phyloP scores from a whole-genome alignment of 371 early-diverging fungal species.

The Mucor ambiguus region DNA sequence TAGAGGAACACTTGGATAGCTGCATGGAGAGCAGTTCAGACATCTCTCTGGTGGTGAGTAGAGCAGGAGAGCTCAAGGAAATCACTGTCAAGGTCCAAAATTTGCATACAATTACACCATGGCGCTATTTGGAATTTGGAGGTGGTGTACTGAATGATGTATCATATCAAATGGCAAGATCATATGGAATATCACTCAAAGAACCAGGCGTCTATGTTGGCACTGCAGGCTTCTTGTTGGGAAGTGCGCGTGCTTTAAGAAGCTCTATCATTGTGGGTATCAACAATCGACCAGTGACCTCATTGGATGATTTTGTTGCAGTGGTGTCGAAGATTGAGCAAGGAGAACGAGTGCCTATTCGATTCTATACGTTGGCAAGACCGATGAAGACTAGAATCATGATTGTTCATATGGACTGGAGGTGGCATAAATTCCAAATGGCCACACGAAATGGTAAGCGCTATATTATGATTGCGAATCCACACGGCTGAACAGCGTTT shows the following conservation, averaged over 20 bases:
- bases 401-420: slow-evolving; percentile 78
- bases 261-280: slow-evolving; percentile 67
- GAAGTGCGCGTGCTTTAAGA: slow-evolving; percentile 60
- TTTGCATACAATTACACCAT: slow-evolving; percentile 75
- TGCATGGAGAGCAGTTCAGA: slow-evolving; percentile 54
- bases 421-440: slow-evolving; percentile 81
- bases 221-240: slow-evolving; percentile 70
- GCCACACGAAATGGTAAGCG: slow-evolving; percentile 76
- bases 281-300: slow-evolving; percentile 71
- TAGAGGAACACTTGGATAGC: slow-evolving; percentile 71
- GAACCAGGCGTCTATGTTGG: slow-evolving; percentile 83
- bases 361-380: slow-evolving; percentile 68
- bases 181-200: slow-evolving; percentile 70
- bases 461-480: too few species aligned
- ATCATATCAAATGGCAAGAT: slow-evolving; percentile 85
- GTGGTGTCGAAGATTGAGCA: slow-evolving; percentile 71
- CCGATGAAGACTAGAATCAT: slow-evolving; percentile 72
- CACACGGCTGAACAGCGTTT: too few species aligned
- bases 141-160: slow-evolving; percentile 84
- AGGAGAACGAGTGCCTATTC: slow-evolving; percentile 79
- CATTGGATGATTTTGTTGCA: slow-evolving; percentile 75
- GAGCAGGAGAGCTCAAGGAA: slow-evolving; percentile 63
- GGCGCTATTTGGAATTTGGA: slow-evolving; percentile 80
- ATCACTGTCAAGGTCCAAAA: slow-evolving; percentile 71
- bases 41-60: slow-evolving; percentile 65